phyloP scores from a whole-genome alignment of 2,329 filamentous ascomycete genomes.

The Fusarium guadeloupense region DNA sequence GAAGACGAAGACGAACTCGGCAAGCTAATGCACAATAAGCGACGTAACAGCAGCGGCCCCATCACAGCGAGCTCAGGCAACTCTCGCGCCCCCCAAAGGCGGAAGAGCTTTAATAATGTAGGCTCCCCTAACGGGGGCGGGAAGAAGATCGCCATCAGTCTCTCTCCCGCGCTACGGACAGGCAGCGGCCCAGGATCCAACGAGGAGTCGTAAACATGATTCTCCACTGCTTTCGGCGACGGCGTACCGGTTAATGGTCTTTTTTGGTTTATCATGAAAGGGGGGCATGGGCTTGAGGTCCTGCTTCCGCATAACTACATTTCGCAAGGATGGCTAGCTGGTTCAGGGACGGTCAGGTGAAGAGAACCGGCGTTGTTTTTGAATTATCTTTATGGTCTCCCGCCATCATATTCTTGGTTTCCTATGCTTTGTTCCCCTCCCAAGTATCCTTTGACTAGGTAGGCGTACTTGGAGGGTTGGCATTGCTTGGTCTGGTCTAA shows the following conservation, averaged over 20 bases:
- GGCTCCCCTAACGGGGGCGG: conserved; percentile 52
- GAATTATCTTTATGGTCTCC: conserved; percentile 27
- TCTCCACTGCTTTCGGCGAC: conserved; percentile 40
- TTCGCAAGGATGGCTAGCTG: conserved; percentile 34
- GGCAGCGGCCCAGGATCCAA: conserved; percentile 51
- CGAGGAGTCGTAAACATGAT: conserved; percentile 50
- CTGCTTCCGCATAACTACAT: conserved; percentile 29
- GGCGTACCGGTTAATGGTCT: conserved; percentile 39
- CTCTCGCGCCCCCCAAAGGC: conserved; percentile 46
- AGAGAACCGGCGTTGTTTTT: conserved; percentile 41
- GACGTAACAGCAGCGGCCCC: conserved; percentile 66
- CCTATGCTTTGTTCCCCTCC: conserved; percentile 6
- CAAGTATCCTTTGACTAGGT: conserved; percentile 2
- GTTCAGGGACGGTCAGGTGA: conserved; percentile 28
- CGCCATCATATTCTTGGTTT: conserved; percentile 29
- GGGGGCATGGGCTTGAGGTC: conserved; percentile 23
- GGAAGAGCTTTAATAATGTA: conserved; percentile 55
- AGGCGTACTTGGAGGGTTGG: neutral
- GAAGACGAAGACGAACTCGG: conserved; percentile 90
- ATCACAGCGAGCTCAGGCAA: conserved; percentile 52
- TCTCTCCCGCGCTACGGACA: conserved; percentile 58
- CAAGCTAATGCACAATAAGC: conserved; percentile 76
- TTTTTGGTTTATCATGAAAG: conserved; percentile 35
- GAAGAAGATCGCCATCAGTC: conserved; percentile 68
- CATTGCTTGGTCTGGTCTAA: conserved; percentile 36